A percentile compares a stretch with the other conserved stretches of the same genome.
phyloP scores from a whole-genome alignment of 495 filamentous ascomycete genomes.

The Penicillium bovifimosum region DNA sequence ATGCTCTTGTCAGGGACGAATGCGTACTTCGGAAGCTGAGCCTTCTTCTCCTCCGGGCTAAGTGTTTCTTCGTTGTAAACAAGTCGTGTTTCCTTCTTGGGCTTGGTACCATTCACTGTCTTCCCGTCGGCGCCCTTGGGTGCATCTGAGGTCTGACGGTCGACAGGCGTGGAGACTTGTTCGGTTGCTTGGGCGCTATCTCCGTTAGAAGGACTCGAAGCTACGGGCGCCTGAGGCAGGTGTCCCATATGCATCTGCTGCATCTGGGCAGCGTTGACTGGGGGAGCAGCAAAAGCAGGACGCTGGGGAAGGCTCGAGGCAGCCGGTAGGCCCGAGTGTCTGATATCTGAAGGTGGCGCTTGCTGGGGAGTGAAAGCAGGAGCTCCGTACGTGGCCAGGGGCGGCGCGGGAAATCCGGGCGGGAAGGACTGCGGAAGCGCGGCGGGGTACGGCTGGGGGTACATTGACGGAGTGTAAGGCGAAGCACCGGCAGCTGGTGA shows the following conservation, averaged over 20 bases:
- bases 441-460: constrained; percentile 38
- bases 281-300: constrained; percentile 53
- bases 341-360: constrained; percentile 34
- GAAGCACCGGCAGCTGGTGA: constrained; percentile 30
- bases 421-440: constrained; percentile 22
- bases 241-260: constrained; percentile 61
- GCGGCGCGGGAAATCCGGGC: constrained; percentile 16
- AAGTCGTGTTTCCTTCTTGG: constrained; percentile 65
- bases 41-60: constrained; percentile 87
- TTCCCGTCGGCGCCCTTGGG: constrained; percentile 25
- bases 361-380: constrained; percentile 33
- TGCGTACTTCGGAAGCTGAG: constrained; percentile 68
- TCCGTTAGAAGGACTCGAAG: constrained; percentile 35
- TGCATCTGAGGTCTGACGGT: constrained; percentile 53
- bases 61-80: constrained; percentile 71
- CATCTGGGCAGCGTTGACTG: constrained; percentile 54
- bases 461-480: constrained; percentile 35
- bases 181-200: constrained; percentile 27
- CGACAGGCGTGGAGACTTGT: constrained; percentile 48
- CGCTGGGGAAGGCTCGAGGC: constrained; percentile 60
- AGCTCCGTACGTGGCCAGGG: constrained; percentile 20
- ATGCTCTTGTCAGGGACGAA: constrained; percentile 49
- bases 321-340: constrained; percentile 47
- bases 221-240: constrained; percentile 17
- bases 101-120: constrained; percentile 46